Percentiles rank a stretch among this genome's conserved stretches.
These are phyloP conservation scores for Rhizomucor pusillus DNA, from an alignment of 371 early-diverging fungal species.

Conservation along the genomic window DNA sequence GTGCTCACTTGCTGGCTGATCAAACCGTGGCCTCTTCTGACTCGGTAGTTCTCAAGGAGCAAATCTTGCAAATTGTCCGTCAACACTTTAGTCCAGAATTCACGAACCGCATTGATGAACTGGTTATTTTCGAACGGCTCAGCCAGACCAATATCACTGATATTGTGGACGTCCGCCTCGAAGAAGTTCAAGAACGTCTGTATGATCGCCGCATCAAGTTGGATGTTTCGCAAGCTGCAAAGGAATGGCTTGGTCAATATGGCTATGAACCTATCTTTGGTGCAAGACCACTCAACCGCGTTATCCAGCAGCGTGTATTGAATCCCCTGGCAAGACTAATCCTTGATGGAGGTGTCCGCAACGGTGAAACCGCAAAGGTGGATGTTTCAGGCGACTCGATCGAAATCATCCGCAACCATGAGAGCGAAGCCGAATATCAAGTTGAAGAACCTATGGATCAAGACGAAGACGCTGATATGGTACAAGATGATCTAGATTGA, in stretches of 20 bases:
- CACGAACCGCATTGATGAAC: conserved; percentile 88
- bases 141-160: conserved; percentile 62
- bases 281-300: conserved; percentile 81
- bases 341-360: conserved; percentile 74
- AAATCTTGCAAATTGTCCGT: conserved; percentile 68
- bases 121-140: conserved; percentile 84
- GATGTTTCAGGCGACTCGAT: conserved; percentile 26
- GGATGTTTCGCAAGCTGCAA: conserved; percentile 63
- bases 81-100: conserved; percentile 89
- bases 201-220: conserved; percentile 71
- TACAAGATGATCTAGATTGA: too few species aligned
- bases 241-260: conserved; percentile 73
- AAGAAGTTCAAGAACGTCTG: conserved; percentile 73
- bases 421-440: conserved; percentile 33
- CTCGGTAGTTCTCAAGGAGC: conserved; percentile 51
- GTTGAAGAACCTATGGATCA: conserved; percentile 47
- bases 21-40: conserved; percentile 20
- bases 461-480: too few species aligned
- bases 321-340: conserved; percentile 79
- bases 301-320: conserved; percentile 77
- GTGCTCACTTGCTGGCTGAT: conserved; percentile 58
- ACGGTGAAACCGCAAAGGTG: conserved; percentile 60
- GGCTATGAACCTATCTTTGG: conserved; percentile 89
- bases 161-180: conserved; percentile 84
- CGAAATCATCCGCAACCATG: conserved; percentile 45